Evolutionary conservation across 2,329 filamentous ascomycete genomes (phyloP).

Genomic region (Polychaeton citri): DNA sequence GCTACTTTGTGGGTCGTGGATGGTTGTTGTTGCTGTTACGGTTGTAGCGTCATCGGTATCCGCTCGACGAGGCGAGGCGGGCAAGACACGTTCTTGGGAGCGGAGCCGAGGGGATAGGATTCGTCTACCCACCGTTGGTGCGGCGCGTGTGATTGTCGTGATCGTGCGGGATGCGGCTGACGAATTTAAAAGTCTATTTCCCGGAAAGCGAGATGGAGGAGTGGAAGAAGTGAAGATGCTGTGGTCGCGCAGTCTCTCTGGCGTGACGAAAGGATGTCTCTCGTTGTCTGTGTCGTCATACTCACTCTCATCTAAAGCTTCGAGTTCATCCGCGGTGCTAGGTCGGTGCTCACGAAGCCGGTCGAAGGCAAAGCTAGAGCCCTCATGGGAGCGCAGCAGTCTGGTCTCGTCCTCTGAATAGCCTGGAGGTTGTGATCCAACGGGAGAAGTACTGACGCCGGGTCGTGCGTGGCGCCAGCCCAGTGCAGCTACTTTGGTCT

Average conservation of each 20-base stretch:
- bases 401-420: too few species aligned
- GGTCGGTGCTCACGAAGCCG: neutral
- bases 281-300: neutral
- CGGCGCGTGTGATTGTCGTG: neutral
- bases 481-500: too few species aligned
- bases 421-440: too few species aligned
- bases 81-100: neutral
- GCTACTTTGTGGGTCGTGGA: neutral
- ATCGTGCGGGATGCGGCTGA: neutral
- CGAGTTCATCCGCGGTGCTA: neutral
- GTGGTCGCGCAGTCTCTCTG: neutral
- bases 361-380: too few species aligned
- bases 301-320: neutral
- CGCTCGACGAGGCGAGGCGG: neutral
- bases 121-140: neutral
- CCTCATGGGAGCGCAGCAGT: too few species aligned
- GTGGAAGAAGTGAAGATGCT: neutral
- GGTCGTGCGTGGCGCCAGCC: too few species aligned
- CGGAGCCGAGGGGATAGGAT: neutral
- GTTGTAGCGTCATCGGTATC: neutral
- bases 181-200: neutral
- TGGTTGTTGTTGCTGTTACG: neutral
- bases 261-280: neutral
- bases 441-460: too few species aligned
- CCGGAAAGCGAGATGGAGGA: neutral